Evolutionary conservation across 2,329 filamentous ascomycete genomes (phyloP), one percentile per base, ranked within the genome.

Genomic region (Aspergillus costaricaensis): DNA sequence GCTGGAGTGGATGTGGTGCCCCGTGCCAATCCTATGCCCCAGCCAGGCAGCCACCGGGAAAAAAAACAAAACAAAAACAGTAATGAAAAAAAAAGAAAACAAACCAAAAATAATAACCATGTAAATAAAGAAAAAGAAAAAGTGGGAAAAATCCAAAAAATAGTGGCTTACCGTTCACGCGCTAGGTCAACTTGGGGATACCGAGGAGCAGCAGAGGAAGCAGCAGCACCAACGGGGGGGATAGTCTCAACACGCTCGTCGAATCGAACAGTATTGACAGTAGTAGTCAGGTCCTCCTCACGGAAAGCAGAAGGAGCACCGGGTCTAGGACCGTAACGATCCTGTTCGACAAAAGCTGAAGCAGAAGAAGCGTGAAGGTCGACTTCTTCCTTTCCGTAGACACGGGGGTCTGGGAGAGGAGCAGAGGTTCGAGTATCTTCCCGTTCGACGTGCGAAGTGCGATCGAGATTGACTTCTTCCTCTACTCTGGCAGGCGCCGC

Each of bases 401-500:
- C 80, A 80, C 85, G 82, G 76, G 81, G 83, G 74, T 83, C 84
- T 73, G 86, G 87, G 82, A 88, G 86, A 79, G 83, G 82, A 79
- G 85, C 74, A 72, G 84, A 81, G 84, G 85, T 83, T 83, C 87
- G 88, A 90, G 89, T 91, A 92, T 91, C 92, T 93, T 96, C 92
- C 92, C 92, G 93, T 96, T 93, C 93, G 91, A 91, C 89, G 89
- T 88, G 88, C 83, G 89, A 85, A 82, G 87, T 76, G 74, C 79
- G 83, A 83, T 87, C 83, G 82, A 91, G 85, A 76, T 89, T 88
- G 84, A 92, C 87, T 83, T 94, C 88, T 84, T 91, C 87, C 88
- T 96, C 91, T 88, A 94, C 88, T 88, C 92, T 88, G 27, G 57
- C 62, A 43, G 64, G 32, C 32, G 32, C 23, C 77, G 88, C 88